Evolutionary conservation across 2,329 filamentous ascomycete genomes (phyloP).

Genomic region (Cladosporium oxysporum): DNA sequence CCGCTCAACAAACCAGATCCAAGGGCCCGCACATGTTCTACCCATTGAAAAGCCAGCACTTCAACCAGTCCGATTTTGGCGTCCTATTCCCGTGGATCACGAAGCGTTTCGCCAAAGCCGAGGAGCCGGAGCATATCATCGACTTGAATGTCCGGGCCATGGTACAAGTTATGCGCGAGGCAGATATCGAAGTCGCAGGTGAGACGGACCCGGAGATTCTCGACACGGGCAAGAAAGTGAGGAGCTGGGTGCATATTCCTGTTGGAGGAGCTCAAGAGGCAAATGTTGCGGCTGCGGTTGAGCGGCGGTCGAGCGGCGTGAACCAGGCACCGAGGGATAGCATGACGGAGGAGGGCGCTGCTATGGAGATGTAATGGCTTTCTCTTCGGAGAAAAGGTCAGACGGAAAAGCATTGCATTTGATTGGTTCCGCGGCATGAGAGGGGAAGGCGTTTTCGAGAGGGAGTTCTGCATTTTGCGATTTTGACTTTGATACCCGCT

Average conservation of each 20-base stretch:
- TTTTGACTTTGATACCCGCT: slow-evolving; percentile 7
- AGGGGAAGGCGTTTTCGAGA: neutral
- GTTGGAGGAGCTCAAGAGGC: slow-evolving; percentile 11
- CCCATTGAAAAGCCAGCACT: slow-evolving; percentile 70
- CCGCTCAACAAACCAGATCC: neutral
- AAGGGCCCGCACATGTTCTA: slow-evolving; percentile 70
- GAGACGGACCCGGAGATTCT: slow-evolving; percentile 43
- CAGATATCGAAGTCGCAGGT: slow-evolving; percentile 45
- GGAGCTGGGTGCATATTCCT: slow-evolving; percentile 32
- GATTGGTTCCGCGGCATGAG: neutral
- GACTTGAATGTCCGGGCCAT: slow-evolving; percentile 80
- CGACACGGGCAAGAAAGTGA: slow-evolving; percentile 26
- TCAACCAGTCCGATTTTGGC: slow-evolving; percentile 82
- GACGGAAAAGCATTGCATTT: neutral
- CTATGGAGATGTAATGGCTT: slow-evolving; percentile 23
- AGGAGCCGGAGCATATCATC: slow-evolving; percentile 78
- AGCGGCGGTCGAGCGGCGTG: slow-evolving; percentile 4
- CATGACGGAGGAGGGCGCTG: neutral
- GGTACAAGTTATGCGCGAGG: slow-evolving; percentile 66
- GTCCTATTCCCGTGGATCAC: slow-evolving; percentile 73
- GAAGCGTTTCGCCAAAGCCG: slow-evolving; percentile 51
- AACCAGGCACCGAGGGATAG: slow-evolving; percentile 21
- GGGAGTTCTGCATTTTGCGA: neutral
- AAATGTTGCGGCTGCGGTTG: neutral
- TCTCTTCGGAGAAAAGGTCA: neutral